Evolutionary conservation across 441 rosid genomes (phyloP).

Genomic region (Pelargonium australe): DNA sequence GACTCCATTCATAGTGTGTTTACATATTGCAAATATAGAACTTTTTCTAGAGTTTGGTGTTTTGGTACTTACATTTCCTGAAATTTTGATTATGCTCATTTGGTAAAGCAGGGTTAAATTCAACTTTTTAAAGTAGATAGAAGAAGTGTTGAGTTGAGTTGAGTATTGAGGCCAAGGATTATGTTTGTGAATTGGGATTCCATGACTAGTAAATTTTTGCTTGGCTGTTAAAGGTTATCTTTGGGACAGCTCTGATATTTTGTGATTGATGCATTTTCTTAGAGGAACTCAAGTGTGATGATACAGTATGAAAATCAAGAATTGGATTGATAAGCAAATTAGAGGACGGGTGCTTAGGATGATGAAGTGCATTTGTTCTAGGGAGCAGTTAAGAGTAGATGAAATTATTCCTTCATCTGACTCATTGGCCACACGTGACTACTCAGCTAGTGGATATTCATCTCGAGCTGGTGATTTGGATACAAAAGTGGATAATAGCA

Average conservation of each 20-base stretch:
- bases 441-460: slow-evolving; percentile 47
- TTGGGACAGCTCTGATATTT: slow-evolving; percentile 1
- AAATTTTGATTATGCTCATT: not conserved
- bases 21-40: not conserved
- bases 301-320: slow-evolving; percentile 42
- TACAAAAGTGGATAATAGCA: slow-evolving; percentile 52
- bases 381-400: slow-evolving; percentile 45
- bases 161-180: not conserved
- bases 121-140: not conserved
- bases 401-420: slow-evolving; percentile 53
- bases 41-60: not conserved
- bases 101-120: not conserved
- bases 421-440: slow-evolving; percentile 72
- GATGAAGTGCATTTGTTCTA: slow-evolving; percentile 70
- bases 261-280: not conserved
- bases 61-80: not conserved
- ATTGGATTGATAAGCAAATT: slow-evolving; percentile 35
- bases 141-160: too few relatives aligned
- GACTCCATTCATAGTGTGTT: not conserved
- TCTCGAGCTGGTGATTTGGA: slow-evolving; percentile 56
- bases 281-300: slow-evolving; percentile 35
- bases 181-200: not conserved
- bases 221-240: not conserved
- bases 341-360: slow-evolving; percentile 41
- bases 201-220: not conserved